Conservation (phyloP, 2,329 filamentous ascomycete genomes). For the Ceratocystis albifundus region DNA sequence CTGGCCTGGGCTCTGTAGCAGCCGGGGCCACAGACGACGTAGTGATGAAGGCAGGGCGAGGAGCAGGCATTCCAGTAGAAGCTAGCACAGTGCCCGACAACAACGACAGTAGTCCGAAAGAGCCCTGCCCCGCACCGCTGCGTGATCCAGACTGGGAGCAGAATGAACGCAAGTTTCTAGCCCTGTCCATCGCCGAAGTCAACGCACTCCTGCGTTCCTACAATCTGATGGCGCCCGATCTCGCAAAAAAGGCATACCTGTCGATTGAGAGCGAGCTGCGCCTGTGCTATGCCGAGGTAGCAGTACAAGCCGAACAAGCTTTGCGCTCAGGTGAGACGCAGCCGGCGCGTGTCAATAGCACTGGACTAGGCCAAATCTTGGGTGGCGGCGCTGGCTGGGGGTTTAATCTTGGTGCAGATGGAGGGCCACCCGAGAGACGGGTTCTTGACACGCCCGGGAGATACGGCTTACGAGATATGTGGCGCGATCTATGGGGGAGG, state of each 20-base stretch:
- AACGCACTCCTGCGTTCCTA: slow-evolving; percentile 76
- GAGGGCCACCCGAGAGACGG: slow-evolving; percentile 44
- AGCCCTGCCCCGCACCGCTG: slow-evolving; percentile 42
- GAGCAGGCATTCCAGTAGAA: slow-evolving; percentile 26
- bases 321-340: too few species aligned
- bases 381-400: too few species aligned
- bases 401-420: slow-evolving; percentile 42
- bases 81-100: neutral
- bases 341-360: too few species aligned
- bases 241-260: slow-evolving; percentile 90
- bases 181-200: slow-evolving; percentile 62
- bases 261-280: slow-evolving; percentile 69
- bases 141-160: slow-evolving; percentile 67
- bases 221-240: slow-evolving; percentile 84
- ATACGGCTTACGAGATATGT: slow-evolving; percentile 84
- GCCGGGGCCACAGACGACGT: slow-evolving; percentile 39
- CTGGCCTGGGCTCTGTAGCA: slow-evolving; percentile 28
- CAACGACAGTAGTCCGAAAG: neutral
- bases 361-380: too few species aligned
- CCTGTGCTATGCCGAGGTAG: slow-evolving; percentile 75
- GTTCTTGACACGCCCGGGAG: slow-evolving; percentile 49
- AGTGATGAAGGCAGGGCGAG: slow-evolving; percentile 35
- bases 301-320: slow-evolving; percentile 54
- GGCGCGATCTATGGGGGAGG: slow-evolving; percentile 60
- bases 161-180: slow-evolving; percentile 62